A percentile compares a stretch with the other conserved stretches of the same genome.
These are phyloP conservation scores for Aechmea fasciata DNA, from an alignment of 176 grass and related monocot genomes.

Conservation along the genomic window DNA sequence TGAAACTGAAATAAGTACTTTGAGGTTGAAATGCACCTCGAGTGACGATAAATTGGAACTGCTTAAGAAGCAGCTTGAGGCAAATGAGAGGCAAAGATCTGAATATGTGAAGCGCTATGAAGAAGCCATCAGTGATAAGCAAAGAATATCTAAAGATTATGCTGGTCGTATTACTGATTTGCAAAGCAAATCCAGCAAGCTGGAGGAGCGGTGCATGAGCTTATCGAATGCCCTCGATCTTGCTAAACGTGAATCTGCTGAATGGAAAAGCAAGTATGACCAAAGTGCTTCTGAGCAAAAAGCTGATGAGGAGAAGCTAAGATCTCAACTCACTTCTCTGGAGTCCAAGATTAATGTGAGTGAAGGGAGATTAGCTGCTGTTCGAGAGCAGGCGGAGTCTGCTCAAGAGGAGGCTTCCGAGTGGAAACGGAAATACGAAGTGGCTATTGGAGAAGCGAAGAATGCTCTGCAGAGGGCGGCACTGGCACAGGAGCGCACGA, in stretches of 20 bases:
- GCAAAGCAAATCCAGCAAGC: constrained; percentile 78
- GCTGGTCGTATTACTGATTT: constrained; percentile 50
- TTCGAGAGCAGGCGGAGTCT: constrained; percentile 84
- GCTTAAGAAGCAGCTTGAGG: constrained; percentile 75
- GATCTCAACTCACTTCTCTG: constrained; percentile 59
- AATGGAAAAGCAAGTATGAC: constrained; percentile 79
- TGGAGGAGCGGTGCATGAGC: constrained; percentile 66
- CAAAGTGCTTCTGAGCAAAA: constrained; percentile 47
- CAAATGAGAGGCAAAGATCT: constrained; percentile 67
- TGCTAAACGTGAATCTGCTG: constrained; percentile 58
- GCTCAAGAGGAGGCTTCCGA: constrained; percentile 91
- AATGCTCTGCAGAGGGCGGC: constrained; percentile 80
- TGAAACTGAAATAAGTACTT: constrained; percentile 61
- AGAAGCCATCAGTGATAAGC: constrained; percentile 84
- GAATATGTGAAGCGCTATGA: constrained; percentile 88
- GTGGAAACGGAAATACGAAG: constrained; percentile 93
- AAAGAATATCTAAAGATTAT: constrained; percentile 89
- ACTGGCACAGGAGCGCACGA: constrained; percentile 83
- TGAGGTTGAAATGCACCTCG: constrained; percentile 78
- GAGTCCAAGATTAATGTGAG: constrained; percentile 71
- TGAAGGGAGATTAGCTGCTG: constrained; percentile 84
- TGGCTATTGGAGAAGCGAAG: constrained; percentile 70
- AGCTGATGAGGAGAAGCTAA: constrained; percentile 72
- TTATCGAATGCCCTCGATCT: constrained; percentile 53
- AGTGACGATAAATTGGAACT: constrained; percentile 73